Evolutionary conservation across 2,329 filamentous ascomycete species (phyloP), one percentile per base, ranked within the genome.

Genomic region (Colletotrichum endophyticum): DNA sequence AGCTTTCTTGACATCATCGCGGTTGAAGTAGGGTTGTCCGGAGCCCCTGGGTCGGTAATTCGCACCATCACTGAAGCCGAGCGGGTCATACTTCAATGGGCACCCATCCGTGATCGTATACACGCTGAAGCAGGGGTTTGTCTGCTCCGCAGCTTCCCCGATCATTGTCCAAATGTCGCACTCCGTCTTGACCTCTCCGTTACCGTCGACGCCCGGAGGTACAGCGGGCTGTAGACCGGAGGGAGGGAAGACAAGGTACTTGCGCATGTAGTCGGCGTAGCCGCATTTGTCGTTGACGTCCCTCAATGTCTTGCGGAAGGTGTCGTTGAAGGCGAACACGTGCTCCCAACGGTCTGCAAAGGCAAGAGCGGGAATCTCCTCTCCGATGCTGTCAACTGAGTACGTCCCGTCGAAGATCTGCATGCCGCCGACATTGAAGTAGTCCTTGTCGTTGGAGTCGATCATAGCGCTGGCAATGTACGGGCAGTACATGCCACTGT

Each of bases 51-150:
- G 94, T 0, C 90, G 80, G 83, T 96, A 96, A 25, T 84, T 82
- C 71, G 92, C 87, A 4, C 89, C 88, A n/a, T 93, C 92, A 0
- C 94, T 92, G 84, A 94, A 93, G 19, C 92, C 92, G 4, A 96
- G 87, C 0, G 94, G 91, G 74, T 95, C 92, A 89, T 91, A 95
- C 3, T 91, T 86, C 4, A 92, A 79, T 1, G 95, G 95, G 82
- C 95, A 97, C 15, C 92, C 94, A 6, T 91, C 92, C 4, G 91
- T 91, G 16, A 96, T 90, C 67, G 94, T 91, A 84, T 96, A 97
- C 13, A 95, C 86, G 82, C 95, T 92, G 85, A 94, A 98, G 86
- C 95, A 97, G 0, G 95, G 95, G 85, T 97, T 97, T 39, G 91
- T 84, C 2, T 86, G 81, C 6, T 87, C 77, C 9, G 89, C 89